phyloP scores from a whole-genome alignment of 2,329 filamentous ascomycete species.

The Colletotrichum abscissum region DNA sequence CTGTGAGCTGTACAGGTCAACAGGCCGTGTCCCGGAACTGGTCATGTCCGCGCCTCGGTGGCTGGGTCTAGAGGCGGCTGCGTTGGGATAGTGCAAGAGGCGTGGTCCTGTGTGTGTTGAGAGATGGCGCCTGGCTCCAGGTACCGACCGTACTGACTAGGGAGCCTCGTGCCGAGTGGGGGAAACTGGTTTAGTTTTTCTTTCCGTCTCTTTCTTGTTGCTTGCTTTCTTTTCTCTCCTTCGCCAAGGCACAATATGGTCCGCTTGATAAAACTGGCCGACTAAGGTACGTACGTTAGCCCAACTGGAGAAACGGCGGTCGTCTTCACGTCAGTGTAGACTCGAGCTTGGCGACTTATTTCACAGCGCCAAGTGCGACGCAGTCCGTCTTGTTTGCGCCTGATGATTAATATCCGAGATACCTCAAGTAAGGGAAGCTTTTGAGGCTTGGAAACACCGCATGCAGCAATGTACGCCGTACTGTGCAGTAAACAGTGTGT shows the following conservation, averaged over 20 bases:
- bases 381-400: neutral
- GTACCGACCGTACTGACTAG: slow-evolving; percentile 23
- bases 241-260: neutral
- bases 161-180: slow-evolving; percentile 33
- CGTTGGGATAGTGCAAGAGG: neutral
- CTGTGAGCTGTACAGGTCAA: neutral
- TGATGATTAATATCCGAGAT: neutral
- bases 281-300: neutral
- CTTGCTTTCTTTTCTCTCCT: neutral
- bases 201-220: neutral
- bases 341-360: neutral
- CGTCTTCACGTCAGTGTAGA: neutral
- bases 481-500: neutral
- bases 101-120: neutral
- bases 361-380: neutral
- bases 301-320: neutral
- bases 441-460: neutral
- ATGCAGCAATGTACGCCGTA: neutral
- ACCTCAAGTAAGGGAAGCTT: neutral
- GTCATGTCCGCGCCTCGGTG: slow-evolving; percentile 23
- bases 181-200: neutral
- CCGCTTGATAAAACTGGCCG: too few species aligned
- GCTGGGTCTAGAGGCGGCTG: slow-evolving; percentile 9
- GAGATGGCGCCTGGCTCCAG: slow-evolving; percentile 9
- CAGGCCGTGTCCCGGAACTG: slow-evolving; percentile 8